These are phyloP conservation scores for Exophiala sp. DNA, from an alignment of 2,329 filamentous ascomycete species.

Conservation along the genomic window DNA sequence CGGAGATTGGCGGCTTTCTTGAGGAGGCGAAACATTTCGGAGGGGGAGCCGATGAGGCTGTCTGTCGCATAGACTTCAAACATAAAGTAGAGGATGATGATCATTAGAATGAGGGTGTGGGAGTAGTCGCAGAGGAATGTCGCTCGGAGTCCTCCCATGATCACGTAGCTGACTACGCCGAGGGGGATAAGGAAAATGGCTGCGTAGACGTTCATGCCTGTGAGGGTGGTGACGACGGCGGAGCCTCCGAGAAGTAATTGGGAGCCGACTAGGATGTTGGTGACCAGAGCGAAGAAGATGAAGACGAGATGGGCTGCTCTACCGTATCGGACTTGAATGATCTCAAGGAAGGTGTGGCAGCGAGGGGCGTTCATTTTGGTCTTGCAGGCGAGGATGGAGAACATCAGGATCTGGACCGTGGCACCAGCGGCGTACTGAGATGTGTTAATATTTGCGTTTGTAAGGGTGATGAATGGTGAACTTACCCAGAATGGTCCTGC, in stretches of 20 bases:
- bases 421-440: slow-evolving; percentile 64
- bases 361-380: slow-evolving; percentile 25
- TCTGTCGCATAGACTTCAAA: slow-evolving; percentile 62
- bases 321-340: slow-evolving; percentile 77
- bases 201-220: slow-evolving; percentile 70
- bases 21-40: slow-evolving; percentile 49
- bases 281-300: slow-evolving; percentile 75
- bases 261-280: slow-evolving; percentile 79
- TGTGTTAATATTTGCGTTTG: background rate
- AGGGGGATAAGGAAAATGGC: slow-evolving; percentile 79
- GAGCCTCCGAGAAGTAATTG: slow-evolving; percentile 15
- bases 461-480: slow-evolving; percentile 48
- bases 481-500: slow-evolving; percentile 58
- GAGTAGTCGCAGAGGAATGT: slow-evolving; percentile 59
- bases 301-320: slow-evolving; percentile 70
- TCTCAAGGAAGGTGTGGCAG: slow-evolving; percentile 65
- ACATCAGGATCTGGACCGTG: slow-evolving; percentile 80
- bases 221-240: slow-evolving; percentile 47
- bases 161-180: slow-evolving; percentile 75
- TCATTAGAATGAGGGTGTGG: slow-evolving; percentile 67
- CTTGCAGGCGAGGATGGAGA: slow-evolving; percentile 68
- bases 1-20: slow-evolving; percentile 42
- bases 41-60: slow-evolving; percentile 67
- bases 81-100: slow-evolving; percentile 72
- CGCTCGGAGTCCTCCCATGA: slow-evolving; percentile 43